A percentile compares a stretch with the other conserved stretches of the same genome.
These are phyloP conservation scores for Inga oerstediana DNA, from an alignment of 306 rosid genomes.

Conservation along the genomic window DNA sequence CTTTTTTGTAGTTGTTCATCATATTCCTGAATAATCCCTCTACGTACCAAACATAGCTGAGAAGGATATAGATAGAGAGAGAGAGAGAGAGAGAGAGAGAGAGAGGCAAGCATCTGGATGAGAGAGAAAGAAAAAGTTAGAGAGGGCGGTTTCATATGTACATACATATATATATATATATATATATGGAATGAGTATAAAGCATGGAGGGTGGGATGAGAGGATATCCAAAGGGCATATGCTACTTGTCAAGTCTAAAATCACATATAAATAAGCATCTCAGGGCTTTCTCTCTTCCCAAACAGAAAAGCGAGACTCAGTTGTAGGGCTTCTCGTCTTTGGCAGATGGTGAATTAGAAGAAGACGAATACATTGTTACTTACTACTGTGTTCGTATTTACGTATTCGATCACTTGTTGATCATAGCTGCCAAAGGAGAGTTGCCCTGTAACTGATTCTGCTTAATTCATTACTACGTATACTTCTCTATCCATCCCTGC, in stretches of 20 bases:
- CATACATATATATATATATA: background rate
- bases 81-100: background rate
- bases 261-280: conserved; percentile 27
- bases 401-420: too few species aligned
- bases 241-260: conserved; percentile 13
- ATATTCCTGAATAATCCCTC: background rate
- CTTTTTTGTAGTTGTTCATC: background rate
- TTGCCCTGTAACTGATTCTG: conserved; percentile 72
- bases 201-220: conserved; percentile 33
- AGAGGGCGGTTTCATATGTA: background rate
- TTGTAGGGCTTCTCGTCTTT: conserved; percentile 64
- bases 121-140: background rate
- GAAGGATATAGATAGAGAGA: too few species aligned
- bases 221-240: conserved; percentile 63
- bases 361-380: too few species aligned
- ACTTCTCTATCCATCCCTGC: background rate
- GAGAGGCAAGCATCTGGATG: background rate
- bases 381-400: too few species aligned
- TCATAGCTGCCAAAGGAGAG: conserved; percentile 83
- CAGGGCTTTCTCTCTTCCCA: background rate
- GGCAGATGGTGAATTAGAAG: conserved; percentile 46
- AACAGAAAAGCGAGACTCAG: conserved; percentile 49
- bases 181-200: conserved; percentile 35
- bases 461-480: conserved; percentile 32
- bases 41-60: background rate